These are phyloP conservation scores for Erucastrum elatum DNA, from an alignment of 345 rosid genomes.

Conservation along the genomic window DNA sequence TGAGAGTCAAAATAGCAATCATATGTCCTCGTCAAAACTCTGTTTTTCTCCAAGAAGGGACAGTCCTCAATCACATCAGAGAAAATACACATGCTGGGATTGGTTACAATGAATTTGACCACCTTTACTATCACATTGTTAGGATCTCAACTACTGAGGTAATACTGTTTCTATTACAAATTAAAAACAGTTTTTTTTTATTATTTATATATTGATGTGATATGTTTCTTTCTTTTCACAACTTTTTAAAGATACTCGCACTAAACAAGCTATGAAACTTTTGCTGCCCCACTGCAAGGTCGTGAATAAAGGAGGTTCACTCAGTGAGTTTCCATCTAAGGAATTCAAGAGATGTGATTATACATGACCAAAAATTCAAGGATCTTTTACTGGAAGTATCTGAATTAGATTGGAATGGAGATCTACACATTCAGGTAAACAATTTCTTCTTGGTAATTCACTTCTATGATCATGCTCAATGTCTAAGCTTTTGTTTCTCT, in stretches of 20 bases:
- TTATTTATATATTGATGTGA: too few relatives aligned
- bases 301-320: not conserved
- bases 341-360: too few relatives aligned
- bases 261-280: not conserved
- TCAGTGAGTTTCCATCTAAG: not conserved
- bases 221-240: not conserved
- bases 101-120: not conserved
- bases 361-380: too few relatives aligned
- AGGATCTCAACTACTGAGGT: not conserved
- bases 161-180: not conserved
- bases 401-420: too few relatives aligned
- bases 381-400: too few relatives aligned
- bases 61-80: not conserved
- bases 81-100: not conserved
- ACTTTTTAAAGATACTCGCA: not conserved
- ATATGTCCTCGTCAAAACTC: not conserved
- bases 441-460: too few relatives aligned
- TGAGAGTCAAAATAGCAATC: not conserved
- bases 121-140: not conserved
- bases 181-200: too few relatives aligned
- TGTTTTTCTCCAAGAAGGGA: not conserved
- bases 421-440: too few relatives aligned
- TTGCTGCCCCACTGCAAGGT: not conserved
- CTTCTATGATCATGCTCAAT: too few relatives aligned
- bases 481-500: too few relatives aligned